Percentiles rank a stretch among this genome's conserved stretches.
phyloP scores from a whole-genome alignment of 1,284 basidiomycete genomes.

The Coniferiporia weirii region DNA sequence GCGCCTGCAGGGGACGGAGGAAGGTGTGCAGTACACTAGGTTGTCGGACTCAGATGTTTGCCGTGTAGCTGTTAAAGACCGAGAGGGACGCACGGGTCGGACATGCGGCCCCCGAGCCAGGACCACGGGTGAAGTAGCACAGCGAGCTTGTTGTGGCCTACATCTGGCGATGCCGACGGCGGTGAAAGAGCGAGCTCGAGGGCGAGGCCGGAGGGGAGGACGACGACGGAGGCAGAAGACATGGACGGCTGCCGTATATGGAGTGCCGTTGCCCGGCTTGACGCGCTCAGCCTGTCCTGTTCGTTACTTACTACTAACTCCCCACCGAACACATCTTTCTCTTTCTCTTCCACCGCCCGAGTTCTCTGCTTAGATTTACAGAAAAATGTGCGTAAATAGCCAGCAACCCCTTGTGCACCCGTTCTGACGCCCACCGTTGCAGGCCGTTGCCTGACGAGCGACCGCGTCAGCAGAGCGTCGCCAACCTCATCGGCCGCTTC shows the following conservation, averaged over 20 bases:
- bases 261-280: neutral
- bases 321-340: neutral
- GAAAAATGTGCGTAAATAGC: neutral
- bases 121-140: constrained; percentile 76
- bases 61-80: neutral
- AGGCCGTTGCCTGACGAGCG: constrained; percentile 81
- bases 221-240: neutral
- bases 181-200: constrained; percentile 4
- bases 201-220: constrained; percentile 10
- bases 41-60: neutral
- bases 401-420: neutral
- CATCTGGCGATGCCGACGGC: neutral
- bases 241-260: neutral
- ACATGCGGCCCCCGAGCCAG: constrained; percentile 68
- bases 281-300: neutral
- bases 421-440: constrained; percentile 8
- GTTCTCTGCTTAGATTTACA: neutral
- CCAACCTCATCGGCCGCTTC: constrained; percentile 79
- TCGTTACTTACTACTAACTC: too few species aligned
- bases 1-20: constrained; percentile 34
- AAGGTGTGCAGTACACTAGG: constrained; percentile 35
- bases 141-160: constrained; percentile 38
- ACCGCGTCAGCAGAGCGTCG: constrained; percentile 66
- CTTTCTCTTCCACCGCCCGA: neutral
- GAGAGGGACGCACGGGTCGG: constrained; percentile 56